These are phyloP conservation scores for Penstemon barbatus DNA, from an alignment of 257 asterid species.

Conservation along the genomic window DNA sequence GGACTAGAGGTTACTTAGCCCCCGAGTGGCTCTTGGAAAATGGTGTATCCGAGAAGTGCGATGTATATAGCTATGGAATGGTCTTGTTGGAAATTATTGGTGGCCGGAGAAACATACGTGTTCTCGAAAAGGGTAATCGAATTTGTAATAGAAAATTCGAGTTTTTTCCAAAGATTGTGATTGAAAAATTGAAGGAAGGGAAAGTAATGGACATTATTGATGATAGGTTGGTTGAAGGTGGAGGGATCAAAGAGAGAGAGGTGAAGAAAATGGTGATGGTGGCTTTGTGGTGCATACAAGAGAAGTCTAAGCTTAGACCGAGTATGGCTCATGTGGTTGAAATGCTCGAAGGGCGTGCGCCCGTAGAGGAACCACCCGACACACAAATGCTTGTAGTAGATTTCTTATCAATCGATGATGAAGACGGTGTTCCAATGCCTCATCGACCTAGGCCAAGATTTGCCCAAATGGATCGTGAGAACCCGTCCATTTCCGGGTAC, in stretches of 20 bases:
- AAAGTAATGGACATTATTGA: constrained; percentile 66
- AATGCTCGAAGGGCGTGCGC: constrained; percentile 69
- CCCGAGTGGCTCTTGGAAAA: constrained; percentile 84
- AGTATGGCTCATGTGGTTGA: constrained; percentile 71
- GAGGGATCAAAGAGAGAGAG: constrained; percentile 41
- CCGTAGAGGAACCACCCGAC: constrained; percentile 52
- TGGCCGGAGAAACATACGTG: constrained; percentile 49
- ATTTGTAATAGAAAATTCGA: constrained; percentile 46
- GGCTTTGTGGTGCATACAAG: constrained; percentile 85
- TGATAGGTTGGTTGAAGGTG: constrained; percentile 41
- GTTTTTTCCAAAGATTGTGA: constrained; percentile 56
- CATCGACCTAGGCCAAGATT: constrained; percentile 27
- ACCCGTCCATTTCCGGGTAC: constrained; percentile 37
- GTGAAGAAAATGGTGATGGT: constrained; percentile 50
- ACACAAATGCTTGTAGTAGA: constrained; percentile 55
- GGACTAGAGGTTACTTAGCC: constrained; percentile 77
- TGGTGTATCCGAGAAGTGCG: constrained; percentile 75
- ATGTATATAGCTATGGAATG: constrained; percentile 72
- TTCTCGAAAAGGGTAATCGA: constrained; percentile 31
- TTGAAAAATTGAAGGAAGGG: constrained; percentile 59
- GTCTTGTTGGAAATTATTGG: constrained; percentile 72
- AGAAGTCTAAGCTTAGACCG: constrained; percentile 62
- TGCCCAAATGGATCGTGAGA: constrained; percentile 32
- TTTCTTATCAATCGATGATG: constrained; percentile 39
- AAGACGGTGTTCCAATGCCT: constrained; percentile 5